Evolutionary conservation across 805 yeast species (phyloP), one percentile per base, ranked within the genome.

Genomic region (Kluyveromyces lactis): DNA sequence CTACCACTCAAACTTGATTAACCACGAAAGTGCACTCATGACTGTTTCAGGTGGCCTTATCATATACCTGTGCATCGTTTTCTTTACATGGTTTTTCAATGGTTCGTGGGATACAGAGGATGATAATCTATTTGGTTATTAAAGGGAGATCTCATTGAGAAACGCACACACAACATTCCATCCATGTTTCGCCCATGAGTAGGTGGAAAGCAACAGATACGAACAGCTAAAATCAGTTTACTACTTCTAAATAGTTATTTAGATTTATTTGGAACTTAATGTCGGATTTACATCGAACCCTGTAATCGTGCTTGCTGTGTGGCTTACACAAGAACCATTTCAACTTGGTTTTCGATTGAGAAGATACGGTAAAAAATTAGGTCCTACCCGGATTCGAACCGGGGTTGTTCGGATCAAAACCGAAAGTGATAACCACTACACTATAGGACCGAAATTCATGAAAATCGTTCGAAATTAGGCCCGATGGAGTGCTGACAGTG

Each of bases 341-440:
- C n/a, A n/a, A n/a, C n/a, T n/a, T n/a, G n/a, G n/a, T n/a, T n/a
- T n/a, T n/a, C n/a, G n/a, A n/a, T n/a, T n/a, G n/a, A n/a, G n/a
- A n/a, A n/a, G n/a, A n/a, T n/a, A n/a, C n/a, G n/a, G n/a, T 6
- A 21, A 21, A 27, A 27, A 27, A 11, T 5, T 27, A 77, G 83
- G 81, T 77, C 84, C 77, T 73, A 74, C 84, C 83, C 83, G 83
- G 84, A 76, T 75, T 78, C 85, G 85, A 78, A 78, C 84, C 75
- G 82, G 82, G 81, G 85, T 78, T 75, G 73, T 62, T 62, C 73
- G 75, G 75, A 69, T 70, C 75, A 70, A 69, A 70, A 70, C 75
- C 75, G 73, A 69, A 66, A 59, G 75, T 70, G 75, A 70, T 70
- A 67, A 69, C 75, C 75, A 69, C 74, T 70, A 70, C 75, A 70